Evolutionary conservation across 768 basidiomycete species (phyloP), one percentile per base, ranked within the genome.

Genomic region (Termitomyces sp.): DNA sequence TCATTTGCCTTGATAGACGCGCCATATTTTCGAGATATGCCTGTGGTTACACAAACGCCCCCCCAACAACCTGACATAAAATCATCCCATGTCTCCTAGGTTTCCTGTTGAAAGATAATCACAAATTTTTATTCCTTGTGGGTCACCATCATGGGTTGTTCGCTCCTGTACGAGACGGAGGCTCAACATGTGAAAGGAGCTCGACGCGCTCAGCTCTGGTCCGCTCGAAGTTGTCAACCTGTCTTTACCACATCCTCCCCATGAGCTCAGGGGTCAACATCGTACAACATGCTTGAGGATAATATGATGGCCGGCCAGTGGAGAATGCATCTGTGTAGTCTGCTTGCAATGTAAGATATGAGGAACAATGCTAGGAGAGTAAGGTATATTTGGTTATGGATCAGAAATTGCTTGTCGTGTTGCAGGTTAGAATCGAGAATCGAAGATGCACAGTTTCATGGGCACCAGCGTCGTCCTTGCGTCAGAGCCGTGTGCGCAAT

Each of bases 141-240:
- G 27, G 20, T 22, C 42, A 44, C 42, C 22, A 1, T 44, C n/a
- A 0, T 12, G n/a, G 9, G 42, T 20, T 22, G 41, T n/a, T 42
- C 8, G 42, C 27, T 27, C 3, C 4, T 2, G 27, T 27, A 4
- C 27, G 27, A 27, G 27, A 27, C 4, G 27, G 27, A 27, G 27
- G 27, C 27, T 27, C 27, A 27, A 27, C n/a, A 27, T 4, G 27
- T 88, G 84, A 3, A 27, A 84, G 85, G 85, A 88, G 67, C 77
- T 88, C 54, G 84, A 87, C 65, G 85, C 85, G 12, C 75, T 86
- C 55, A 84, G 83, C 58, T 75, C 79, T 1, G 85, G 82, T 0
- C 84, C 86, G 5, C 71, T 88, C 12, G 84, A 86, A 67, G 84
- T 87, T 22, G 85, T 84, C 44, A 84, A 85, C 63, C 66, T 85